A percentile compares a stretch with the other conserved stretches of the same genome.
These are phyloP conservation scores for Fusarium brachygibbosum DNA, from an alignment of 2,329 filamentous ascomycete genomes.

Conservation along the genomic window DNA sequence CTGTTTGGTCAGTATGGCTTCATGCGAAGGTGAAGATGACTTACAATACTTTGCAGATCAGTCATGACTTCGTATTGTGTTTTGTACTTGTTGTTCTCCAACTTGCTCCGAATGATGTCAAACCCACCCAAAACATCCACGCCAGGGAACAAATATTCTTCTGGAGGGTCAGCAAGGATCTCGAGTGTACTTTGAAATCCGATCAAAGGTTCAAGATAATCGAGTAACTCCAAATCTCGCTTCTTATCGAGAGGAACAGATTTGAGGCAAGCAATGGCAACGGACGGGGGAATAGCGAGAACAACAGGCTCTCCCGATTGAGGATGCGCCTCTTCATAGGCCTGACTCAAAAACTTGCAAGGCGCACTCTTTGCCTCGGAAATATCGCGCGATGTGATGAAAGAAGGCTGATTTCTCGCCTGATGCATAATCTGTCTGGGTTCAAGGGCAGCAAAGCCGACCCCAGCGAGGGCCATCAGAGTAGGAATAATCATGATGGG, in stretches of 20 bases:
- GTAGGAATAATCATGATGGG: constrained; percentile 37
- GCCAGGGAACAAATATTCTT: constrained; percentile 44
- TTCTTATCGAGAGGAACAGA: constrained; percentile 46
- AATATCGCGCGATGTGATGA: constrained; percentile 35
- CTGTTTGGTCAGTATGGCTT: constrained; percentile 22
- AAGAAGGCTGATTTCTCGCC: constrained; percentile 31
- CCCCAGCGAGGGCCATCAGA: constrained; percentile 40
- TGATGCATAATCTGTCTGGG: constrained; percentile 42
- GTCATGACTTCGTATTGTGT: constrained; percentile 46
- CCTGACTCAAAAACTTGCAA: constrained; percentile 38
- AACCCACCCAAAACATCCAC: constrained; percentile 44
- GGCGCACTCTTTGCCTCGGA: constrained; percentile 27
- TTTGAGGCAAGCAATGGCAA: constrained; percentile 45
- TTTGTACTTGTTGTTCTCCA: constrained; percentile 37
- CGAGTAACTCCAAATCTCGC: constrained; percentile 42
- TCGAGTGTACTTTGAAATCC: constrained; percentile 46
- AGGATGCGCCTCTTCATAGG: constrained; percentile 27
- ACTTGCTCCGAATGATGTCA: constrained; percentile 31
- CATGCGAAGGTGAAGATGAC: not conserved
- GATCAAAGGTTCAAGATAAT: constrained; percentile 40
- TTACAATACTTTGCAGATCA: constrained; percentile 45
- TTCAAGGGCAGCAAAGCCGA: constrained; percentile 39
- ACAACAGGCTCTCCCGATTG: constrained; percentile 17
- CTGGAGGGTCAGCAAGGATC: constrained; percentile 40
- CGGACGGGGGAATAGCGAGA: constrained; percentile 37